A percentile compares a stretch with the other conserved stretches of the same genome.
Evolutionary conservation across 2,329 filamentous ascomycete species (phyloP).

Genomic region (Ophiognomonia clavigignenti-juglandacearum): DNA sequence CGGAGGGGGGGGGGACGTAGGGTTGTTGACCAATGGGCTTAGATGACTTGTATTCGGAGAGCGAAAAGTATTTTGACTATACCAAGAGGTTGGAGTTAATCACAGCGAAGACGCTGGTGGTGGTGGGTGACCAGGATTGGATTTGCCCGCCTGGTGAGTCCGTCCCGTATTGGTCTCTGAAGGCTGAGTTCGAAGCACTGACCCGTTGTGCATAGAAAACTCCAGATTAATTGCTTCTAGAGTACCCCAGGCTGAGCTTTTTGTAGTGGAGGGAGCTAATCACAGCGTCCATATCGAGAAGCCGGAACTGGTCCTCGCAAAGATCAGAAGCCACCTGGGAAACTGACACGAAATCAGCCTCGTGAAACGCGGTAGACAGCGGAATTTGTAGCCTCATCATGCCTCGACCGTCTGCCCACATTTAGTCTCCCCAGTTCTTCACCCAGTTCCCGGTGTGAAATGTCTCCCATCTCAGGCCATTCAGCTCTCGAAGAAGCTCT

Average conservation of each 20-base stretch:
- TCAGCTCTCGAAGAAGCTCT: too few relatives aligned
- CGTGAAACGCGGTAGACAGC: too few relatives aligned
- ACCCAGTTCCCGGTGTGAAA: too few relatives aligned
- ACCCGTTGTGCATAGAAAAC: too few relatives aligned
- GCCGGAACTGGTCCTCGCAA: slow-evolving; percentile 24
- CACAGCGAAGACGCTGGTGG: slow-evolving; percentile 29
- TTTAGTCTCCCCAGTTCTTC: too few relatives aligned
- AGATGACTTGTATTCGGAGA: slow-evolving; percentile 30
- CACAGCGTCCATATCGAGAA: slow-evolving; percentile 33
- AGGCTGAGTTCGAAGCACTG: too few relatives aligned
- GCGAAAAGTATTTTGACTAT: slow-evolving; percentile 35
- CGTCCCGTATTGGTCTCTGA: too few relatives aligned
- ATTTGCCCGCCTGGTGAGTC: slow-evolving; percentile 31
- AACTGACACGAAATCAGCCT: background rate
- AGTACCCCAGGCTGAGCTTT: slow-evolving; percentile 24
- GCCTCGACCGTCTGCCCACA: too few relatives aligned
- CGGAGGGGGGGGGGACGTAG: too few relatives aligned
- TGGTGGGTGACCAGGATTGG: slow-evolving; percentile 34
- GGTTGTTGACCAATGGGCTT: too few relatives aligned
- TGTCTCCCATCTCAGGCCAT: too few relatives aligned
- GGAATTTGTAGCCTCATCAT: too few relatives aligned
- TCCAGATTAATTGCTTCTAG: slow-evolving; percentile 25
- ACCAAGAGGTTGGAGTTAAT: slow-evolving; percentile 23
- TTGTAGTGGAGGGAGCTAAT: slow-evolving; percentile 27
- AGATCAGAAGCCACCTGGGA: slow-evolving; percentile 18